Percentiles rank a stretch among this genome's conserved stretches.
Conservation (phyloP, 805 yeast species). For the Pachysolen tannophilus region DNA sequence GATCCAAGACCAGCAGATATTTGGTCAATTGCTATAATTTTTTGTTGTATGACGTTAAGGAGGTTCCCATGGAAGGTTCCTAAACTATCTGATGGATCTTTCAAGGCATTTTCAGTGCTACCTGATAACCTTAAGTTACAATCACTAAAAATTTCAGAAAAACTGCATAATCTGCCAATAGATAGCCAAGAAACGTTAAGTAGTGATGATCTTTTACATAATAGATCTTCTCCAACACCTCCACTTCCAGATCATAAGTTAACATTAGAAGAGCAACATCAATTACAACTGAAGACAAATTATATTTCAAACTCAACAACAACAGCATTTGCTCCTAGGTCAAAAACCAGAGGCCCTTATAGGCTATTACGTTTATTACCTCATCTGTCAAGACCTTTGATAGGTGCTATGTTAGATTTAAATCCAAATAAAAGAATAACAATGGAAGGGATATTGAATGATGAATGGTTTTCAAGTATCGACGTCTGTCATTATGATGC, state of each 20-base stretch:
- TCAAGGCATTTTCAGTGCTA: slow-evolving; percentile 41
- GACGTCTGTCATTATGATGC: slow-evolving; percentile 39
- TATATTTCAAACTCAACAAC: slow-evolving; percentile 11
- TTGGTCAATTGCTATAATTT: slow-evolving; percentile 92
- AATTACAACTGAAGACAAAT: slow-evolving; percentile 7
- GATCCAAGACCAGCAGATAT: slow-evolving; percentile 87
- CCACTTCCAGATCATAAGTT: slow-evolving; percentile 4
- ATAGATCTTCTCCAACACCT: neutral
- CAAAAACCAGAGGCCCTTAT: slow-evolving; percentile 57
- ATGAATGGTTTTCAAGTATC: slow-evolving; percentile 52
- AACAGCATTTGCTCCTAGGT: slow-evolving; percentile 21
- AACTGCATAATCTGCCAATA: neutral
- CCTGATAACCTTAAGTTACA: slow-evolving; percentile 10
- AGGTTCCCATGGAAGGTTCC: slow-evolving; percentile 97
- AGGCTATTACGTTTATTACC: slow-evolving; percentile 70
- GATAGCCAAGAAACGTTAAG: neutral
- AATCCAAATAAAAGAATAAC: slow-evolving; percentile 50
- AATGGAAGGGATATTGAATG: slow-evolving; percentile 46
- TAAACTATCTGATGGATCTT: slow-evolving; percentile 66
- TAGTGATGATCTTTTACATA: slow-evolving; percentile 2
- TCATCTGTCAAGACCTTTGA: slow-evolving; percentile 47
- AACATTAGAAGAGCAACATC: slow-evolving; percentile 6
- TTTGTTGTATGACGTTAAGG: slow-evolving; percentile 79
- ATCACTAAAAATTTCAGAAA: slow-evolving; percentile 3
- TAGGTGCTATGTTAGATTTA: slow-evolving; percentile 58